Evolutionary conservation across 192 early-diverging fungal species (phyloP).

Genomic region (Ambispora gerdemannii): DNA sequence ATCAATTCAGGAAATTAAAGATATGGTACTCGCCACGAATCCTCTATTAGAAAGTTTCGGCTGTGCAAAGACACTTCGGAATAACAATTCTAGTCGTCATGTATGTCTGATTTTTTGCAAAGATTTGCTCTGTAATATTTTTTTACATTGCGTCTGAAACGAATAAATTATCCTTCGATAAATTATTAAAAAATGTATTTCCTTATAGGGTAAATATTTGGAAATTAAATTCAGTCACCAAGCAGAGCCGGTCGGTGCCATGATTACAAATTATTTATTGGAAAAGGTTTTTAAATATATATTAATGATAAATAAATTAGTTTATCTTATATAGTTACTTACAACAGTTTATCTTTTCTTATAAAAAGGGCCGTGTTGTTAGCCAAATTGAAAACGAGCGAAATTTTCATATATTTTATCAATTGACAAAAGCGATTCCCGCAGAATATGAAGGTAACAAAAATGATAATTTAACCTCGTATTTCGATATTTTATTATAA

Average conservation of each 20-base stretch:
- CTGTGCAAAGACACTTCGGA: constrained; percentile 96
- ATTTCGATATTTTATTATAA: neutral
- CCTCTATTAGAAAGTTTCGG: constrained; percentile 98
- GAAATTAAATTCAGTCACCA: constrained; percentile 95
- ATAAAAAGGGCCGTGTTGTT: constrained; percentile 80
- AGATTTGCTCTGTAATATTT: no score
- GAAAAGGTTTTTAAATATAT: constrained; percentile 68
- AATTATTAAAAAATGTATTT: neutral
- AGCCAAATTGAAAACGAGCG: constrained; percentile 90
- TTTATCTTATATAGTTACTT: neutral
- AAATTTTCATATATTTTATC: constrained; percentile 98
- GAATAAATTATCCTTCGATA: neutral
- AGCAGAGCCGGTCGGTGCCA: constrained; percentile 93
- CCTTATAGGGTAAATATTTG: constrained; percentile 88
- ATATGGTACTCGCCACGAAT: constrained; percentile 98
- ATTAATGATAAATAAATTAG: neutral
- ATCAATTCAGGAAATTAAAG: constrained; percentile 91
- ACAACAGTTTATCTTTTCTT: neutral
- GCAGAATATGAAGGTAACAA: constrained; percentile 64
- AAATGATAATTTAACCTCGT: constrained; percentile 7
- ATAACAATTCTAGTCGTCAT: constrained; percentile 98
- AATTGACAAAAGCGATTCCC: constrained; percentile 78
- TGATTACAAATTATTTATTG: constrained; percentile 96
- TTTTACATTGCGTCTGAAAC: no score
- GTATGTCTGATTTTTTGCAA: constrained; percentile 47